These are phyloP conservation scores for Dipteronia sinensis DNA, from an alignment of 345 rosid species.

Conservation along the genomic window DNA sequence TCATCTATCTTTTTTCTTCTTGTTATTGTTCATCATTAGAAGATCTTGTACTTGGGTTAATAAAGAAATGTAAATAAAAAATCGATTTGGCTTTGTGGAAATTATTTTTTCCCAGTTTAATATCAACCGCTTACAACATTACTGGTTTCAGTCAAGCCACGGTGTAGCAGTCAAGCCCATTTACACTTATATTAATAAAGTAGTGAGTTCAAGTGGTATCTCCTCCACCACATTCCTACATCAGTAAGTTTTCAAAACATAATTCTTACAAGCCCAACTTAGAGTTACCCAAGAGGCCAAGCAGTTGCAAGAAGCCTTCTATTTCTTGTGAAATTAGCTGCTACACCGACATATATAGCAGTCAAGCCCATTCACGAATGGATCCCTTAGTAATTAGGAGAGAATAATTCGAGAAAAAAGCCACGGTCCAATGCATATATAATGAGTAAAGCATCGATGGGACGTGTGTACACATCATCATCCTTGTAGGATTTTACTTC, in stretches of 20 bases:
- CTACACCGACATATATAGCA: not conserved
- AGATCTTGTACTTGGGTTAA: conserved; percentile 11
- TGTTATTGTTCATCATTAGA: not conserved
- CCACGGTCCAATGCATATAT: not conserved
- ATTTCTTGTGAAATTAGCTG: not conserved
- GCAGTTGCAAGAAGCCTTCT: not conserved
- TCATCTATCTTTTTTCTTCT: not conserved
- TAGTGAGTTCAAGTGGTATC: too few relatives aligned
- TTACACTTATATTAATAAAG: too few relatives aligned
- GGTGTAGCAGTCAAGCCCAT: too few relatives aligned
- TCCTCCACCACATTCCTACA: too few relatives aligned
- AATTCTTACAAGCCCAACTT: not conserved
- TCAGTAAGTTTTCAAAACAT: not conserved
- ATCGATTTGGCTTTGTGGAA: conserved; percentile 8
- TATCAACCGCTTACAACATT: not conserved
- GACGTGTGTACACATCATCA: not conserved
- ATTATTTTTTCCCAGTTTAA: not conserved
- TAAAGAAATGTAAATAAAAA: conserved; percentile 28
- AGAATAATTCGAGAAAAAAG: not conserved
- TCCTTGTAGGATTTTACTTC: too few relatives aligned
- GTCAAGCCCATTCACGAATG: not conserved
- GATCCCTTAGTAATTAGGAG: too few relatives aligned
- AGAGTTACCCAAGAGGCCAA: not conserved
- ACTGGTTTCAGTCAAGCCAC: too few relatives aligned
- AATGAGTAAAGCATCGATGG: not conserved